phyloP scores from a whole-genome alignment of 177 flowering plant species.

The Vitis hybrid region DNA sequence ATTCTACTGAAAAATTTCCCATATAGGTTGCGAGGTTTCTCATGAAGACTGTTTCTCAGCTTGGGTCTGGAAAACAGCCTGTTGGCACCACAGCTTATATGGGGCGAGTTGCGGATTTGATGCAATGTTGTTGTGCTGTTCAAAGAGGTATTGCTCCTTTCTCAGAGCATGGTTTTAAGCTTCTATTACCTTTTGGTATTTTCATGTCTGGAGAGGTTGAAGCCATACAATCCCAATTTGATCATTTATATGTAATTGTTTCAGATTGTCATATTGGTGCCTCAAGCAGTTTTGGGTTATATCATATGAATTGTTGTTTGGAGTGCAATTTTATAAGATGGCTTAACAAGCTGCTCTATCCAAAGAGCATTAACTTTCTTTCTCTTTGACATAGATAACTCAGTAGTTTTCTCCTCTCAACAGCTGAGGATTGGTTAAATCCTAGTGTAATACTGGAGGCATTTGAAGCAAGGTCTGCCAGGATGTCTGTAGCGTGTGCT shows the following conservation, averaged over 20 bases:
- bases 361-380: background rate
- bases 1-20: background rate
- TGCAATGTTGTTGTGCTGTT: constrained; percentile 59
- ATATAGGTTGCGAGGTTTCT: constrained; percentile 90
- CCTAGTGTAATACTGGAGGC: constrained; percentile 66
- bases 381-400: background rate
- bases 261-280: too few species aligned
- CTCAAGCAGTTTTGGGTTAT: too few species aligned
- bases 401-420: constrained; percentile 11
- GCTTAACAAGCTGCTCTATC: too few species aligned
- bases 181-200: background rate
- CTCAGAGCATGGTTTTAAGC: background rate
- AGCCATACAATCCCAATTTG: too few species aligned
- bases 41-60: constrained; percentile 89
- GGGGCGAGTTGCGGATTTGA: constrained; percentile 61
- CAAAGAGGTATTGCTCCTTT: constrained; percentile 46
- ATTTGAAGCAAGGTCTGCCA: constrained; percentile 87
- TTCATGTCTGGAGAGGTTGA: too few species aligned
- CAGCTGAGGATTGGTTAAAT: constrained; percentile 95
- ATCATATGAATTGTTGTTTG: too few species aligned
- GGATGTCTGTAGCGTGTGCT: constrained; percentile 84
- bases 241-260: too few species aligned
- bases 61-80: constrained; percentile 69
- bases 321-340: too few species aligned
- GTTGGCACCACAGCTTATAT: constrained; percentile 85